Evolutionary conservation across 2,329 filamentous ascomycete species (phyloP), one percentile per base, ranked within the genome.

Genomic region (Ophiostoma ulmi): DNA sequence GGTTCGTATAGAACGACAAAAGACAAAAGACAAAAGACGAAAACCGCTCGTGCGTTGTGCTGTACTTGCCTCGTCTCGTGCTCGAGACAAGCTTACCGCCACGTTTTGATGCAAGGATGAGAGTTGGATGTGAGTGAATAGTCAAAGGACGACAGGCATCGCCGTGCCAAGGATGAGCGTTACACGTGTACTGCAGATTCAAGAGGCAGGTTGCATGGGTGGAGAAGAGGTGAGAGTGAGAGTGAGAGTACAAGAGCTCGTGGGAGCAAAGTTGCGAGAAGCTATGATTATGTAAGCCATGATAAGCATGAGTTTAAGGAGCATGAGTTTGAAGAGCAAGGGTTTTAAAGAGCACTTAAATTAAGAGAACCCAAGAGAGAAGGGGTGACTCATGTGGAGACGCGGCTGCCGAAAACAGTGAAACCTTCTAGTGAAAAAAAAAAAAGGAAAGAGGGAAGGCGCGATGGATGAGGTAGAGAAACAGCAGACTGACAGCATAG

Each of bases 181-280:
- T 68, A 52, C 69, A 70, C 69, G 41, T 64, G 69, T 38, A 70
- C 69, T 63, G 52, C 69, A 70, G 69, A 65, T 26, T 70, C 52
- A 64, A 63, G 69, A 70, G 69, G 69, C 65, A 68, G 69, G 69
- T 65, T 41, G 69, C 69, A 70, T 55, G 39, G n/a, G 52, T 58
- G 52, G 52, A 31, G 52, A 58, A 31, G 52, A 68, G 1, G 55
- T 17, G 26, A 8, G 26, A 61, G 55, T 61, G 55, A 1, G 55
- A 55, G 48, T 22, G n/a, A 22, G 48, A 55, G 44, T 17, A 6
- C 17, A 13, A 7, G 58, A 20, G 58, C 4, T 26, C 14, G 26
- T 20, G 11, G 35, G 22, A 63, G 4, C 4, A 63, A 31, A 26
- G 2, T 8, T 13, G 17, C 3, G n/a, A 58, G 4, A 26, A n/a